Evolutionary conservation across 768 basidiomycete species (phyloP).

Genomic region (Trametes maxima): DNA sequence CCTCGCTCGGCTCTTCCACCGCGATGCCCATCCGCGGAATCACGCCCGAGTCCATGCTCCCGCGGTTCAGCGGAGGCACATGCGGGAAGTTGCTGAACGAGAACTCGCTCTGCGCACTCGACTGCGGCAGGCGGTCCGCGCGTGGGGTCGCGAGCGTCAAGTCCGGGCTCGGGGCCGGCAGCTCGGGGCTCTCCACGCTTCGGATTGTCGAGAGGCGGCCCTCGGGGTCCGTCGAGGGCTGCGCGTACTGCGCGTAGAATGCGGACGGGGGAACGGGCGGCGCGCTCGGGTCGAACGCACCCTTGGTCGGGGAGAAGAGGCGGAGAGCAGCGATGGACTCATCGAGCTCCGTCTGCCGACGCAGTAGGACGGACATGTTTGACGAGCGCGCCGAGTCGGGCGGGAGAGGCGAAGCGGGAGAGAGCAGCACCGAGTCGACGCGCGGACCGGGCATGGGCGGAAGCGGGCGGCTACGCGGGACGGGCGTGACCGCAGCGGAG

Average conservation of each 20-base stretch:
- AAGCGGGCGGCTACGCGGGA: slow-evolving; percentile 19
- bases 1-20: not conserved
- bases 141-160: slow-evolving; percentile 11
- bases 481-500: slow-evolving; percentile 15
- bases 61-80: slow-evolving; percentile 49
- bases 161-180: slow-evolving; percentile 14
- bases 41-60: slow-evolving; percentile 21
- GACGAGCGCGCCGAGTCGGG: slow-evolving; percentile 30
- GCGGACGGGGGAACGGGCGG: slow-evolving; percentile 5
- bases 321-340: slow-evolving; percentile 61
- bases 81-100: slow-evolving; percentile 70
- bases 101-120: slow-evolving; percentile 48
- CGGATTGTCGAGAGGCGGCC: not conserved
- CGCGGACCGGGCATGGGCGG: slow-evolving; percentile 14
- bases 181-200: slow-evolving; percentile 9
- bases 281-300: slow-evolving; percentile 30
- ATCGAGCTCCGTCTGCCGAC: slow-evolving; percentile 66
- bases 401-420: slow-evolving; percentile 6
- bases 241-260: slow-evolving; percentile 6
- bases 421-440: slow-evolving; percentile 2
- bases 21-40: slow-evolving; percentile 5
- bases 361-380: slow-evolving; percentile 45
- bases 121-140: slow-evolving; percentile 6
- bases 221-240: not conserved
- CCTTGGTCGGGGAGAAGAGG: slow-evolving; percentile 36